A percentile compares a stretch with the other conserved stretches of the same genome.
These are phyloP conservation scores for Chimonanthus praecox DNA, from an alignment of 164 flowering plant species.

Conservation along the genomic window DNA sequence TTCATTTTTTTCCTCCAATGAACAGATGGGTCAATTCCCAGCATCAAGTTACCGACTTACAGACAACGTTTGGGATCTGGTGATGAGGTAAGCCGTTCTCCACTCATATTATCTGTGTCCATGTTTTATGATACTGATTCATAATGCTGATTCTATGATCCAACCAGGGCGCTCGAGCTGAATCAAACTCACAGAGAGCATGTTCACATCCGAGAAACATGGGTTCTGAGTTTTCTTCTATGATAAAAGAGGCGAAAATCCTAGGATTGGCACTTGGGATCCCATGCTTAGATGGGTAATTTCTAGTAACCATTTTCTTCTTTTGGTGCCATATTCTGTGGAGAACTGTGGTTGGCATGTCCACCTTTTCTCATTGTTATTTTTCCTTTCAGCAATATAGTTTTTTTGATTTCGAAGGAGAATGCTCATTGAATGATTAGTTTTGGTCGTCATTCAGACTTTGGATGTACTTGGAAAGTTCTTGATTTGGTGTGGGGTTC, in stretches of 20 bases:
- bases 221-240: constrained; percentile 89
- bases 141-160: constrained; percentile 2
- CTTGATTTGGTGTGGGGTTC: background rate
- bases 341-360: background rate
- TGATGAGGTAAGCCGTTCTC: constrained; percentile 40
- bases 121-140: background rate
- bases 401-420: background rate
- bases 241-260: constrained; percentile 85
- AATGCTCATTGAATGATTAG: background rate
- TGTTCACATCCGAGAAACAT: constrained; percentile 57
- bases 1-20: background rate
- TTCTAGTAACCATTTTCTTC: background rate
- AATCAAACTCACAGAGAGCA: constrained; percentile 25
- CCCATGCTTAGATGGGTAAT: constrained; percentile 89
- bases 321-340: background rate
- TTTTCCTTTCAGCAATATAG: background rate
- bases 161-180: constrained; percentile 49
- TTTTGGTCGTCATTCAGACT: background rate
- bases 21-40: constrained; percentile 91
- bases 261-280: constrained; percentile 82
- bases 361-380: background rate
- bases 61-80: constrained; percentile 59
- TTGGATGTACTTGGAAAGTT: background rate
- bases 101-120: background rate
- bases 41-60: constrained; percentile 75